phyloP scores from a whole-genome alignment of 768 basidiomycete species.

The Lepiota venenata region DNA sequence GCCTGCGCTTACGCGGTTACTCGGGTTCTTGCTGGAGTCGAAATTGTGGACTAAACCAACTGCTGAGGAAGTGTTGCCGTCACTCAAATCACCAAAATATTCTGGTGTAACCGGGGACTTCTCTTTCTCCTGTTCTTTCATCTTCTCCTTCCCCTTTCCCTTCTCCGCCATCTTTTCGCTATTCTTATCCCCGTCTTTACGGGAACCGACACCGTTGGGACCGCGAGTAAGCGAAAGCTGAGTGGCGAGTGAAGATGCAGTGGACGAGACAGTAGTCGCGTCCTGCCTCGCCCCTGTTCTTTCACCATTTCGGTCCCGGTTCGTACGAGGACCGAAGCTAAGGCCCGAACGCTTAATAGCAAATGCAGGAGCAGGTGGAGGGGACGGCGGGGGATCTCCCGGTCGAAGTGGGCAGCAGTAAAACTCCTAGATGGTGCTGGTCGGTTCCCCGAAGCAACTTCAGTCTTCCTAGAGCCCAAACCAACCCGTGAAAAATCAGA shows the following conservation, averaged over 20 bases:
- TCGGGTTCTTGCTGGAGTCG: background rate
- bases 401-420: background rate
- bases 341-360: too few species aligned
- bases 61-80: background rate
- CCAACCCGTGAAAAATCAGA: background rate
- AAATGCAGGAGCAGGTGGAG: too few species aligned
- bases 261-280: background rate
- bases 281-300: too few species aligned
- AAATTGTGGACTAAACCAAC: background rate
- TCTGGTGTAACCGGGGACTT: background rate
- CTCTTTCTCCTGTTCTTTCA: background rate
- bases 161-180: background rate
- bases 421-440: background rate
- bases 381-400: background rate
- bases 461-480: background rate
- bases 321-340: too few species aligned
- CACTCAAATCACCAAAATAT: slow-evolving; percentile 4
- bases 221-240: background rate
- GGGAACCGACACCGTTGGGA: background rate
- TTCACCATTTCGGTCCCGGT: too few species aligned
- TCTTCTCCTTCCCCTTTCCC: background rate
- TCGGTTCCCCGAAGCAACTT: too few species aligned
- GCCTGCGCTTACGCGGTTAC: background rate
- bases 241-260: slow-evolving; percentile 5
- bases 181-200: background rate